phyloP scores from a whole-genome alignment of 306 rosid species.

The Abrus pulchellus region DNA sequence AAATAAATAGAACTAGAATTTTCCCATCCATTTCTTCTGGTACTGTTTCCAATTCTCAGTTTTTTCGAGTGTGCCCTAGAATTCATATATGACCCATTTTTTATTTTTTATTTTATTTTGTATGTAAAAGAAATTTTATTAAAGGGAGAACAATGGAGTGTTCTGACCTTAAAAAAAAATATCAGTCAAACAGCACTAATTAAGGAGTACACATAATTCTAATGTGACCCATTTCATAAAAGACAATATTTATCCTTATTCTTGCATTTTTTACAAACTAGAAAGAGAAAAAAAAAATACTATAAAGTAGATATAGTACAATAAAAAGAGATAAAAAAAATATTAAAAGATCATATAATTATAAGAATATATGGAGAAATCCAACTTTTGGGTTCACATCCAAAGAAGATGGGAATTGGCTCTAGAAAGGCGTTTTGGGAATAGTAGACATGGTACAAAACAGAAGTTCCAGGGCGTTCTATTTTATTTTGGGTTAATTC shows the following conservation, averaged over 20 bases:
- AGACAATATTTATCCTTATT: too few relatives aligned
- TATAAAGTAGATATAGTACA: too few relatives aligned
- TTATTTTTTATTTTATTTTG: too few relatives aligned
- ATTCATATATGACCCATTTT: too few relatives aligned
- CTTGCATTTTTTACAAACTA: too few relatives aligned
- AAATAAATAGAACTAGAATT: conserved; percentile 21
- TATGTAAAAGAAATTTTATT: too few relatives aligned
- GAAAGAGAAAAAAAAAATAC: too few relatives aligned
- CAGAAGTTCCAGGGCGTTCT: conserved; percentile 34
- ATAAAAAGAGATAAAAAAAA: too few relatives aligned
- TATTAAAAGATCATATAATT: too few relatives aligned
- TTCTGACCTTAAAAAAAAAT: not conserved
- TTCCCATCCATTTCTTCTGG: not conserved
- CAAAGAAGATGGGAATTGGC: conserved; percentile 23
- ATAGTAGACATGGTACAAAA: conserved; percentile 15
- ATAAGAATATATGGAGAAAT: not conserved
- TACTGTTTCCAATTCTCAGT: conserved; percentile 13
- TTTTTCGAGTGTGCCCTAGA: not conserved
- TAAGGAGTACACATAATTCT: too few relatives aligned
- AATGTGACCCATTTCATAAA: too few relatives aligned
- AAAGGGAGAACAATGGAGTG: not conserved
- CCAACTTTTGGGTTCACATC: not conserved
- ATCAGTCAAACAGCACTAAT: too few relatives aligned
- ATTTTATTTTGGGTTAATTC: conserved; percentile 25
- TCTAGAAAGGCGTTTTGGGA: conserved; percentile 46